phyloP scores from a whole-genome alignment of 768 basidiomycete species.

The Mycena capillaripes region DNA sequence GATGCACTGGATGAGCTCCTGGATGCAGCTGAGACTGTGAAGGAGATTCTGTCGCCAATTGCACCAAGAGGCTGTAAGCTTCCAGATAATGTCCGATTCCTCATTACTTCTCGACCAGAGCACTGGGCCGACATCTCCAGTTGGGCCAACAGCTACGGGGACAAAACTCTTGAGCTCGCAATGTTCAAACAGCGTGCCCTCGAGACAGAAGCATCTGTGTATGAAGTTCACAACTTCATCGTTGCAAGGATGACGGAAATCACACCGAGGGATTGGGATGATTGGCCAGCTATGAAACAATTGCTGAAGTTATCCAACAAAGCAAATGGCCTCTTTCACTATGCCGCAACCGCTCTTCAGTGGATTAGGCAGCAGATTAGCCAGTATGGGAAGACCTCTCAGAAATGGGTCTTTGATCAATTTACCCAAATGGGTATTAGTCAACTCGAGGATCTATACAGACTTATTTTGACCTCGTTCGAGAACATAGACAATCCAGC shows the following conservation, averaged over 20 bases:
- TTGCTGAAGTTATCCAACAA: not conserved
- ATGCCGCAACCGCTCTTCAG: constrained; percentile 10
- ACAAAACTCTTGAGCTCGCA: constrained; percentile 7
- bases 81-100: too few relatives aligned
- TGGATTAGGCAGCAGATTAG: constrained; percentile 2
- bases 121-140: too few relatives aligned
- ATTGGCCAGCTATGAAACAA: not conserved
- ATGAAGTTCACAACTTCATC: not conserved
- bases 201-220: not conserved
- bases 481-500: not conserved
- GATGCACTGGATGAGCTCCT: too few relatives aligned
- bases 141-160: constrained; percentile 2
- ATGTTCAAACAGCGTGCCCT: constrained; percentile 5
- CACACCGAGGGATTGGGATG: not conserved
- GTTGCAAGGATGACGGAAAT: not conserved
- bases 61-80: too few relatives aligned
- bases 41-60: too few relatives aligned
- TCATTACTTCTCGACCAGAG: too few relatives aligned
- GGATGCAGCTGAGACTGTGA: too few relatives aligned
- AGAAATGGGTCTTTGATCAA: not conserved
- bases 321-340: constrained; percentile 2
- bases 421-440: not conserved
- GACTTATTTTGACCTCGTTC: constrained; percentile 7
- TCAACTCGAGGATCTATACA: not conserved
- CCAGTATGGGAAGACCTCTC: too few relatives aligned